Base-by-base conservation (phyloP, 495 filamentous ascomycete genomes). In the Penicillium canescens region DNA sequence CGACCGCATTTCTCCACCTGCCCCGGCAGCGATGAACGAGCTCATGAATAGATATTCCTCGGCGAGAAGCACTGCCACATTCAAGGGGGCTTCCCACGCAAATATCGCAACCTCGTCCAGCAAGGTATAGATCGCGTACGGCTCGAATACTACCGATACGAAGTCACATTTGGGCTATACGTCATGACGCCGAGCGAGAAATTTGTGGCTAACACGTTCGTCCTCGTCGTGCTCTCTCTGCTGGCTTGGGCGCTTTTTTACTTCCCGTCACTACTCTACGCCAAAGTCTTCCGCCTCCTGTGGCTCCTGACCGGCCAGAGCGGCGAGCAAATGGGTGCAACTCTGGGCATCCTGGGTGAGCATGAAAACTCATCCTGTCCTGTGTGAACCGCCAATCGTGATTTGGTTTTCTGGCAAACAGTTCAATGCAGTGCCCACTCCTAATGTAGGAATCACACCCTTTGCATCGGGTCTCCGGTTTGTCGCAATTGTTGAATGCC, bases 141-240 rank as follows among this genome's bases (percentile, higher is more conserved):
- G 56, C 77, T 85, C 43, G 87, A 87, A 65, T 81, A 84, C 57
- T 90, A 90, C 65, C 87, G 88, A 60, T 89, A 89, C 64, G 86
- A 89, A 66, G 87, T 89, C 55, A 89, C 87, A 8, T 86, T 86
- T 62, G 79, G 83, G 33, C 72, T 89, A 20, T 90, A 90, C 67
- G 88, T 89, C 72, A 76, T 90, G 60, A 89, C 85, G 0, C 79
- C 84, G 13, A 82, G 75, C 20, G 87, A 90, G 70, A 88, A 87
- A 52, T 78, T 88, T 51, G 82, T 88, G 46, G 84, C 88, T 68
- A 89, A 78, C 47, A 55, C 67, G n/a, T 75, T 74, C 46, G 71
- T 78, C 16, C 40, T 76, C 0, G 56, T 72, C 7, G 56, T 70
- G 20, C 46, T 75, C 33, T 54, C 48, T 12, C 65, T 77, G 1